Base-by-base conservation (phyloP, 208 protist species). In the Acanthamoeba castellanii region DNA sequence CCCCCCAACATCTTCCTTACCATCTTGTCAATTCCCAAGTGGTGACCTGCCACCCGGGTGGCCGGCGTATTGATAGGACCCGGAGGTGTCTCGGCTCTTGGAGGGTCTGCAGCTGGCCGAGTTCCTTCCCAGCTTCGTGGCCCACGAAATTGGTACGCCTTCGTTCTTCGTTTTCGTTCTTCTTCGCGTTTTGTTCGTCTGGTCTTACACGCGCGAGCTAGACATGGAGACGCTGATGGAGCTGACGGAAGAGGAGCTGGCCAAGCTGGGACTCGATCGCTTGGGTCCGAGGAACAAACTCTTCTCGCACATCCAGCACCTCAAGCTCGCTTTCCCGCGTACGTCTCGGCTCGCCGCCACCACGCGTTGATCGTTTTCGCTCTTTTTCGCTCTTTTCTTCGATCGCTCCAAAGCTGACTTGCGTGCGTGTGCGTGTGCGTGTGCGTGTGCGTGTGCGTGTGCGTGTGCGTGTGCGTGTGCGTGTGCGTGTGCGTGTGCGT, bases 141-240 rank as follows among this genome's bases (percentile, higher is more conserved):
- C n/a, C 37, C 72, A 81, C 34, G 32, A 81, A 45, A 81, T 81
- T 30, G 72, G 72, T 81, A 16, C 47, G 18, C 34, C 34, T 78
- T 78, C 70, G 20, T 27, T 27, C 18, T 27, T 66, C 70, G 32
- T 2, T 42, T 42, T 42, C 32, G 27, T 76, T 76, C 32, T 42
- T 76, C 27, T 76, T 76, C 8, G 14, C 68, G 32, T 30, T 76
- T 9, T 25, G 64, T 72, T 72, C 0, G n/a, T 72, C 6, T 50
- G 27, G 18, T 50, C 30, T 25, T 20, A 81, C 18, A 9, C 7
- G 30, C 20, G 42, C 72, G 16, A 18, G 70, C n/a, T 8, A 81
- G 72, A 81, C 42, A 81, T 81, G 72, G 72, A 81, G 42, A 81
- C 72, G 72, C 72, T 81, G 32, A 22, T 81, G 72, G 72, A 81